Conservation (phyloP, 2,329 filamentous ascomycete species). For the Epichloe sibirici region DNA sequence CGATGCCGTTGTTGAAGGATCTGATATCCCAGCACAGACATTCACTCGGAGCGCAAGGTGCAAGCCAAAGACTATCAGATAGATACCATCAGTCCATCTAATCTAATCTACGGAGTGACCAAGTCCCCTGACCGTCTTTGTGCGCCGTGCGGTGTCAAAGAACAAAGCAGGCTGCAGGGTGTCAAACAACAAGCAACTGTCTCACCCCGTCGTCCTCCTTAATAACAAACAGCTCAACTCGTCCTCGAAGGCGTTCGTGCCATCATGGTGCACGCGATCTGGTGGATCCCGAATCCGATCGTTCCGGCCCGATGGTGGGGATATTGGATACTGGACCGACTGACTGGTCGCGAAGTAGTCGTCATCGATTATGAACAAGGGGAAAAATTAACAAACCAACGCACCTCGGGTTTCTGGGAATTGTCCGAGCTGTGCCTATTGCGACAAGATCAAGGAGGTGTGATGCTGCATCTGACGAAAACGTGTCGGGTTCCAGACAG, state of each 20-base stretch:
- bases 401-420: not conserved
- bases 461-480: not conserved
- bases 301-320: not conserved
- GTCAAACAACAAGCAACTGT: too few relatives aligned
- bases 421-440: not conserved
- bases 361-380: not conserved
- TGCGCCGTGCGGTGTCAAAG: too few relatives aligned
- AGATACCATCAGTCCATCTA: too few relatives aligned
- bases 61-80: too few relatives aligned
- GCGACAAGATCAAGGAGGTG: not conserved
- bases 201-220: too few relatives aligned
- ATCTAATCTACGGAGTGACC: too few relatives aligned
- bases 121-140: too few relatives aligned
- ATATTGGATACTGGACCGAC: not conserved
- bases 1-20: not conserved
- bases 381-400: not conserved
- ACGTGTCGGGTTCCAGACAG: not conserved
- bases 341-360: not conserved
- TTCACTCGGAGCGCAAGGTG: constrained; percentile 15
- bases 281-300: not conserved
- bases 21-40: constrained; percentile 12
- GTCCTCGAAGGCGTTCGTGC: too few relatives aligned
- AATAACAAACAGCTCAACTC: too few relatives aligned
- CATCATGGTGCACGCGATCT: too few relatives aligned
- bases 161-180: too few relatives aligned